Evolutionary conservation across 306 rosid genomes (phyloP).

Genomic region (Lotus japonicus): DNA sequence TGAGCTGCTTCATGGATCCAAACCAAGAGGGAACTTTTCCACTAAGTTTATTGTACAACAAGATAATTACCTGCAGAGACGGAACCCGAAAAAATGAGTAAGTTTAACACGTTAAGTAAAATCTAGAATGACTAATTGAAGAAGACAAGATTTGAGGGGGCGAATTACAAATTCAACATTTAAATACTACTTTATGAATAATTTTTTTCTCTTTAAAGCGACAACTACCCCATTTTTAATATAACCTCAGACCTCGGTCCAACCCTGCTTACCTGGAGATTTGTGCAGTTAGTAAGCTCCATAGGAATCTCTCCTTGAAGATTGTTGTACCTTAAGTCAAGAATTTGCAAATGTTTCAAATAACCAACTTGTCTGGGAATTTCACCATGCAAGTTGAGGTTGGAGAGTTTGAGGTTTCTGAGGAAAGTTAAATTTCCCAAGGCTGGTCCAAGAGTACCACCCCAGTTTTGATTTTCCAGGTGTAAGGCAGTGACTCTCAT

Average conservation of each 20-base stretch:
- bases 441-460: constrained; percentile 11
- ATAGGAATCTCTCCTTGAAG: constrained; percentile 9
- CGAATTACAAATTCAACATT: too few relatives aligned
- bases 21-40: constrained; percentile 19
- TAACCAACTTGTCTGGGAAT: constrained; percentile 21
- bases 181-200: too few relatives aligned
- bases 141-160: too few relatives aligned
- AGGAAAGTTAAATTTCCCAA: constrained; percentile 27
- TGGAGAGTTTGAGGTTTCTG: background rate
- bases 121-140: too few relatives aligned
- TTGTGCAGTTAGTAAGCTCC: constrained; percentile 6
- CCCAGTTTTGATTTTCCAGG: background rate
- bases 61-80: background rate
- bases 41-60: background rate
- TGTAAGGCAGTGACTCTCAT: constrained; percentile 10
- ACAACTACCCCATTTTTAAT: too few relatives aligned
- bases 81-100: too few relatives aligned
- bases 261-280: background rate
- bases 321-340: constrained; percentile 5
- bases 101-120: too few relatives aligned
- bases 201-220: too few relatives aligned
- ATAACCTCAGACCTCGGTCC: too few relatives aligned
- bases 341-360: constrained; percentile 4
- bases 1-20: background rate
- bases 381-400: background rate